Evolutionary conservation across 768 basidiomycete species (phyloP).

Genomic region (Mycena maculata): DNA sequence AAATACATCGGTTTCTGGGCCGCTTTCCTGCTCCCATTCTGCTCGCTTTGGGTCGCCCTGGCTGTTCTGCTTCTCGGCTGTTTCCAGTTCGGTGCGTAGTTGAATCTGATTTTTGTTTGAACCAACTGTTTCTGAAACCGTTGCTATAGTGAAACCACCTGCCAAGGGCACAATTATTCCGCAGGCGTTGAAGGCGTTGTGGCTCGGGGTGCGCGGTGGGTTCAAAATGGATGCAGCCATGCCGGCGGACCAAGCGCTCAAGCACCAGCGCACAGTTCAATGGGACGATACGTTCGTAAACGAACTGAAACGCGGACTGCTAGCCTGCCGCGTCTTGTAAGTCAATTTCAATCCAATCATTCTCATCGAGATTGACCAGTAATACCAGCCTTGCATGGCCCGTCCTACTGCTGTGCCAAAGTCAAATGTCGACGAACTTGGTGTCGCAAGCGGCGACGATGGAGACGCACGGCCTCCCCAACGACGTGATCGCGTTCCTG

Average conservation of each 20-base stretch:
- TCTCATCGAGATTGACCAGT: neutral
- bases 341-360: neutral
- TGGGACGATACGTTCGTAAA: slow-evolving; percentile 21
- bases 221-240: slow-evolving; percentile 29
- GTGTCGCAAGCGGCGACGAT: slow-evolving; percentile 5
- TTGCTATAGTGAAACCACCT: neutral
- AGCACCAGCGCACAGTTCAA: slow-evolving; percentile 16
- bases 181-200: slow-evolving; percentile 21
- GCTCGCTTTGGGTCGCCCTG: neutral
- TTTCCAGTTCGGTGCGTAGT: neutral
- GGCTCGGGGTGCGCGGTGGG: slow-evolving; percentile 19
- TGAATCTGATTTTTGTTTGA: too few relatives aligned
- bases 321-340: slow-evolving; percentile 28
- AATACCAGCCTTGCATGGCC: slow-evolving; percentile 24
- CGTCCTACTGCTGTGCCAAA: slow-evolving; percentile 7
- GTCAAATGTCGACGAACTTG: neutral
- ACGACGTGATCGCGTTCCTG: slow-evolving; percentile 9
- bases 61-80: neutral
- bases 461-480: neutral
- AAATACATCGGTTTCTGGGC: slow-evolving; percentile 16
- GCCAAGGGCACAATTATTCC: slow-evolving; percentile 25
- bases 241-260: neutral
- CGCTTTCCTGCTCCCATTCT: neutral
- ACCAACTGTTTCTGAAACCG: neutral
- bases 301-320: slow-evolving; percentile 27